Conservation (phyloP, 2,329 filamentous ascomycete species). For the Cladophialophora immunda region DNA sequence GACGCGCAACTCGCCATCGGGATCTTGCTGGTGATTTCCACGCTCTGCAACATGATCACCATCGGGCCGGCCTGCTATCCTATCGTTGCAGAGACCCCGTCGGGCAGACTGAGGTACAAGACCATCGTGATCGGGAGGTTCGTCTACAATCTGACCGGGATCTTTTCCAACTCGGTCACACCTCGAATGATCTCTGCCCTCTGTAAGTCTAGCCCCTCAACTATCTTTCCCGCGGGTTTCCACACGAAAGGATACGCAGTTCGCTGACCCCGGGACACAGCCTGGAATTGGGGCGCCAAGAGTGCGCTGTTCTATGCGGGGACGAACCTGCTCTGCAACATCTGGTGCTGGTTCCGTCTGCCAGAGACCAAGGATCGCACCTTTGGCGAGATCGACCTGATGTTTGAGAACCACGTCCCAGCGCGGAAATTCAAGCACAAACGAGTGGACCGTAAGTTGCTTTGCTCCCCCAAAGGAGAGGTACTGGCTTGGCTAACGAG, state of each 20-base stretch:
- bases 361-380: conserved; percentile 39
- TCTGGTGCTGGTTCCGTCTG: conserved; percentile 46
- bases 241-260: not conserved
- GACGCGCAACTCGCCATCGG: conserved; percentile 46
- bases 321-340: conserved; percentile 41
- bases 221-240: not conserved
- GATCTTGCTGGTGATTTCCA: conserved; percentile 59
- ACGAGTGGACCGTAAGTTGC: conserved; percentile 27
- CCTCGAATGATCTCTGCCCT: conserved; percentile 44
- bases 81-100: conserved; percentile 63
- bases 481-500: too few species aligned
- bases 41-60: conserved; percentile 64
- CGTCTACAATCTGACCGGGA: conserved; percentile 60
- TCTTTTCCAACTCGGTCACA: conserved; percentile 54
- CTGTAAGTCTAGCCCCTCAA: conserved; percentile 10
- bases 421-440: conserved; percentile 50
- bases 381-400: conserved; percentile 32
- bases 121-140: conserved; percentile 63
- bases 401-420: conserved; percentile 40
- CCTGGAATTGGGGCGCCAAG: conserved; percentile 47
- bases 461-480: too few species aligned
- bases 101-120: conserved; percentile 63
- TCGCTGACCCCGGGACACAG: conserved; percentile 8
- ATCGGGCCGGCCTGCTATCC: conserved; percentile 65
- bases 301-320: conserved; percentile 47